Conservation (phyloP, 1,139 yeast genomes). For the Protomyces inundatus region DNA sequence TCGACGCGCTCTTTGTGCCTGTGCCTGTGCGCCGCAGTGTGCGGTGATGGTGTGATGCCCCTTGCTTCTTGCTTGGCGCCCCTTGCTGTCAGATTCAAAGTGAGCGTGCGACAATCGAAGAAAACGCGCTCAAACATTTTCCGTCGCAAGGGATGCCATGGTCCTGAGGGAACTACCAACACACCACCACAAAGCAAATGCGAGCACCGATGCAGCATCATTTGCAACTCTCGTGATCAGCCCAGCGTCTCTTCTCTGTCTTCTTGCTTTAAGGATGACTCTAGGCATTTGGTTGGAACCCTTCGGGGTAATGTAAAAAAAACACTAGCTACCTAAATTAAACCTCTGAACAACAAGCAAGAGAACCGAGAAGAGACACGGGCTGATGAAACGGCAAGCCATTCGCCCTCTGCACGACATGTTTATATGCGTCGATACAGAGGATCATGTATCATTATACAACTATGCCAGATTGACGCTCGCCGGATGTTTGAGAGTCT, state of each 20-base stretch:
- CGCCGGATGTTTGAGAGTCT: conserved; percentile 22
- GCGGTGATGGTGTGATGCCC: too few species aligned
- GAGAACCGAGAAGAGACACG: not conserved
- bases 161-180: too few species aligned
- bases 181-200: too few species aligned
- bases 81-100: not conserved
- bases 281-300: conserved; percentile 27
- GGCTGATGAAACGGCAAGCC: conserved; percentile 7
- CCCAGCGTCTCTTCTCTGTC: not conserved
- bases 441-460: conserved; percentile 21
- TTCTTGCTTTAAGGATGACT: conserved; percentile 9
- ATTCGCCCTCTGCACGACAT: conserved; percentile 21
- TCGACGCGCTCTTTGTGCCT: too few species aligned
- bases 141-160: not conserved
- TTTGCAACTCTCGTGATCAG: not conserved
- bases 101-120: not conserved
- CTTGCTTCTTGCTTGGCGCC: too few species aligned
- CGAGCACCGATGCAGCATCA: too few species aligned
- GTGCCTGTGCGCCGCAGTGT: too few species aligned
- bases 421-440: conserved; percentile 2
- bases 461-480: conserved; percentile 20
- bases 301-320: conserved; percentile 19
- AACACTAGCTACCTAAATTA: conserved; percentile 27
- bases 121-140: not conserved
- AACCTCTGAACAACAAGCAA: conserved; percentile 19